Percentiles rank a stretch among this genome's conserved stretches.
Conservation (phyloP, 768 basidiomycete species). For the Mycena belliarum region DNA sequence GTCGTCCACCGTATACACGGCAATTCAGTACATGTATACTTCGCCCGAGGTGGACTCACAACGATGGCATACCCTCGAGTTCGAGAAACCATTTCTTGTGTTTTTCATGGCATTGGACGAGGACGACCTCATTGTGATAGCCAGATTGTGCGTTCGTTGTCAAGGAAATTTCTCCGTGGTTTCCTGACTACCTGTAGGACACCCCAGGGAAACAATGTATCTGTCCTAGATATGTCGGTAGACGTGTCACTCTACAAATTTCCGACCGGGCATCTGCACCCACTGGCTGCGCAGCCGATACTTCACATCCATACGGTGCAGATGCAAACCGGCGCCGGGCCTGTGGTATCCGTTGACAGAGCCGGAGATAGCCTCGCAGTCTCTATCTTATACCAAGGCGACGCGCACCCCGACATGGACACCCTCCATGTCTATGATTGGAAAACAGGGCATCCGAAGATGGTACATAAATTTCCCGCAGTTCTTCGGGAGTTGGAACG, state of each 20-base stretch:
- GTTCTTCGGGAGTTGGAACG: no score
- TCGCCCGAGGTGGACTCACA: neutral
- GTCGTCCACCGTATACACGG: neutral
- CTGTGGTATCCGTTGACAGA: conserved; percentile 2
- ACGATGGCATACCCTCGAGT: neutral
- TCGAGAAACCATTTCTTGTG: conserved; percentile 7
- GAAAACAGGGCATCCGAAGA: neutral
- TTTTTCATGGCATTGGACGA: conserved; percentile 14
- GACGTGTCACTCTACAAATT: conserved; percentile 3
- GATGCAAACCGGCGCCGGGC: neutral
- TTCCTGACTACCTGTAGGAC: neutral
- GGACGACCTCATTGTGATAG: conserved; percentile 17
- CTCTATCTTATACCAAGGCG: neutral
- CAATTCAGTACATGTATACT: conserved; percentile 1
- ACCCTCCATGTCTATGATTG: conserved; percentile 2
- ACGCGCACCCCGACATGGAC: neutral
- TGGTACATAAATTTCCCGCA: neutral
- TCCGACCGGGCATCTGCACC: conserved; percentile 5
- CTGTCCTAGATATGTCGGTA: neutral
- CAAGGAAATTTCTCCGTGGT: neutral
- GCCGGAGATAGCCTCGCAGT: conserved; percentile 6
- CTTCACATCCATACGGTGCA: neutral
- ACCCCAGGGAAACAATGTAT: neutral
- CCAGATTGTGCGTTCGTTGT: conserved; percentile 2
- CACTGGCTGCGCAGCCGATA: neutral